A percentile compares a stretch with the other conserved stretches of the same genome.
Evolutionary conservation across 345 rosid genomes (phyloP).

Genomic region (Populus davidiana): DNA sequence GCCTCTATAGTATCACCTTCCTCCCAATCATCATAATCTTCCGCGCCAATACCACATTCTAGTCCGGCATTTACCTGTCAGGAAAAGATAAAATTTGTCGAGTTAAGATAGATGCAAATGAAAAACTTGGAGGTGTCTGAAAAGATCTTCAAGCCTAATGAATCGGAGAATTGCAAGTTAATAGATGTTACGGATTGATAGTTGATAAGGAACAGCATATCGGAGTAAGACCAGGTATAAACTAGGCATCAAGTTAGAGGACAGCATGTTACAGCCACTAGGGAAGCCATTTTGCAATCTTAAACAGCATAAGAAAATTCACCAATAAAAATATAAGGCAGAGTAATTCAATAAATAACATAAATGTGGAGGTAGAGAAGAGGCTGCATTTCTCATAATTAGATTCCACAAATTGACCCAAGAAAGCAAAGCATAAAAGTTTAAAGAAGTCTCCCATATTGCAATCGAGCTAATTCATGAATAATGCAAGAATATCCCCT

Average conservation of each 20-base stretch:
- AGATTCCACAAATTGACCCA: neutral
- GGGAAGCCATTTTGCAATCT: neutral
- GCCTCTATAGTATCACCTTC: slow-evolving; percentile 78
- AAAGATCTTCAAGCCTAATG: neutral
- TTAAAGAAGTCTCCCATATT: neutral
- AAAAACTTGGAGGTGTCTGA: neutral
- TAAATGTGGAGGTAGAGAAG: neutral
- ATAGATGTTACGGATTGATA: neutral
- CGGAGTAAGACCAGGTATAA: neutral
- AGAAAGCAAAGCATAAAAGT: neutral
- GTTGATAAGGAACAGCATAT: neutral
- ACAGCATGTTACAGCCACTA: neutral
- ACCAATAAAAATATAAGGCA: neutral
- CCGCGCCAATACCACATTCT: slow-evolving; percentile 83
- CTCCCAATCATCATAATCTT: slow-evolving; percentile 66
- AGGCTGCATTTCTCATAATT: neutral
- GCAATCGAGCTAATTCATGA: neutral
- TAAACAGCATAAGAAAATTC: neutral
- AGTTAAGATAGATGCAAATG: neutral
- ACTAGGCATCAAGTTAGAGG: neutral
- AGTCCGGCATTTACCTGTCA: slow-evolving; percentile 73
- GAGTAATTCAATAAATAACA: neutral
- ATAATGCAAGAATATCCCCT: neutral
- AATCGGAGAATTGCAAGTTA: neutral
- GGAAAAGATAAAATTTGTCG: neutral